Conservation (phyloP, 495 filamentous ascomycete species). For the Neurospora discreta region DNA sequence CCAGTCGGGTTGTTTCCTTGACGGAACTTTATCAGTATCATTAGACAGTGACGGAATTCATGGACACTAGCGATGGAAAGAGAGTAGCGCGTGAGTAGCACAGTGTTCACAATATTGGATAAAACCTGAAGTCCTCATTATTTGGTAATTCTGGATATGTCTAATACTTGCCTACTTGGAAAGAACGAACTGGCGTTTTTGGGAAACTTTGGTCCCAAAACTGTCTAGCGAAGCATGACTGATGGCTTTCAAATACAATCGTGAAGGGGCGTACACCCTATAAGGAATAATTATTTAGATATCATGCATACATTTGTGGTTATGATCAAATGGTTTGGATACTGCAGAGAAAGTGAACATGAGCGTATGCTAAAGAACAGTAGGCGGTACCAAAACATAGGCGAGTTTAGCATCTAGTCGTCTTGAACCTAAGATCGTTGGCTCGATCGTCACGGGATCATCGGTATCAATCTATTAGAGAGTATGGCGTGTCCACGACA, state of each 20-base stretch:
- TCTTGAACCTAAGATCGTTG: neutral
- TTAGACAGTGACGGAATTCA: neutral
- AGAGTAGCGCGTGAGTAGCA: neutral
- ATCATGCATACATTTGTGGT: neutral
- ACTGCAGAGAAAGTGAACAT: neutral
- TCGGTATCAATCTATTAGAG: neutral
- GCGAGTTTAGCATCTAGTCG: neutral
- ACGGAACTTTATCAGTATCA: neutral
- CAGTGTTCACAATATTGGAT: neutral
- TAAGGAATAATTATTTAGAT: neutral
- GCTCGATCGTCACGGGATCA: neutral
- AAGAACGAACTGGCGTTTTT: neutral
- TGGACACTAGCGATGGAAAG: neutral
- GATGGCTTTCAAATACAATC: neutral
- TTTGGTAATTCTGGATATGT: neutral
- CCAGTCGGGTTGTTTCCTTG: neutral
- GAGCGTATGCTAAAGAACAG: no score
- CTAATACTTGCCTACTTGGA: neutral
- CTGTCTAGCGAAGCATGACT: neutral
- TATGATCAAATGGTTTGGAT: neutral
- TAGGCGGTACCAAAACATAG: no score
- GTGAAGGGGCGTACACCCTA: neutral
- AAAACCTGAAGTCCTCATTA: no score
- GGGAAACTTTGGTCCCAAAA: neutral
- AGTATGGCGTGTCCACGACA: neutral